Evolutionary conservation across 306 rosid genomes (phyloP), one percentile per base, ranked within the genome.

Genomic region (Glycine soja): DNA sequence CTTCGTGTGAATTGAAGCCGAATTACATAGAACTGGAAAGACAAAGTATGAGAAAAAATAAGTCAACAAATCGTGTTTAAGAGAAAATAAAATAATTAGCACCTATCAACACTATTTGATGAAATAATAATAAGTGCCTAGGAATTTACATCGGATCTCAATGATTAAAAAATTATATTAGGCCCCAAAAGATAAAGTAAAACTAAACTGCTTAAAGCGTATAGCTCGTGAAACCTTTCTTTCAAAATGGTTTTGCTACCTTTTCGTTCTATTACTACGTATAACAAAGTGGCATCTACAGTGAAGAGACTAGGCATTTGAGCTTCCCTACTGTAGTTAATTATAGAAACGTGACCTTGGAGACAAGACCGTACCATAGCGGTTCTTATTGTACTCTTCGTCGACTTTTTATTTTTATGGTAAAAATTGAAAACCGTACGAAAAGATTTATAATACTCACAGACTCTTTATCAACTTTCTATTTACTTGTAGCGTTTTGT

Each of bases 241-340:
- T 47, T 7, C 0, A n/a, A 46, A 15, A 10, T 8, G 2, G 61
- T 72, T 78, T 66, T 30, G 67, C 77, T 54, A 53, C 51, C 75
- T 53, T 24, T 24, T 24, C 30, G 64, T 64, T 73, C 58, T 19
- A 47, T 65, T 52, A 74, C 74, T 74, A 67, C 48, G 56, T 79
- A 74, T 79, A 66, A 84, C 87, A 24, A 84, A 58, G 58, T 19
- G 6, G 24, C 53, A 58, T 79, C 63, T 68, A 74, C 68, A 24
- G 30, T 24, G 2, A 24, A 24, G 30, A 24, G 30, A 48, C 53
- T 48, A 48, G 6, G n/a, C 53, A 48, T 48, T 48, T 48, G 53
- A 48, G 5, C 53, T 48, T 48, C 53, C 14, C 53, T 48, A 4
- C 53, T 48, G n/a, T 48, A 34, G 2, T 24, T 24, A 24, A 24